Percentiles rank a stretch among this genome's conserved stretches.
Conservation (phyloP, 176 grass and related monocot genomes). For the Zizania latifolia region DNA sequence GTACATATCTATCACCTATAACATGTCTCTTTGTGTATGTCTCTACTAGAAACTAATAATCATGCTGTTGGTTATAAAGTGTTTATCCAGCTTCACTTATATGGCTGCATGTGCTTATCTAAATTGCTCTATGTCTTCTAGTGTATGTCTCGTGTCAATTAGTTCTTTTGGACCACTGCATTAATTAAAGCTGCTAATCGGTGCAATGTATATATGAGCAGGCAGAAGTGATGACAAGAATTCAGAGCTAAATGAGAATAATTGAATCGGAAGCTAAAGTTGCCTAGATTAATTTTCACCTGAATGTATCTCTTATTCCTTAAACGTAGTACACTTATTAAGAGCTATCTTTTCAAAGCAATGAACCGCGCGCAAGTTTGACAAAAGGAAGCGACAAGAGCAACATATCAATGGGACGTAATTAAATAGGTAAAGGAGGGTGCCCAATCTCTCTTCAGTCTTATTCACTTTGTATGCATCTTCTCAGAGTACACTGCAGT, state of each 20-base stretch:
- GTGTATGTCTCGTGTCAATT: conserved; percentile 28
- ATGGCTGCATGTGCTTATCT: conserved; percentile 21
- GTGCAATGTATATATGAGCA: conserved; percentile 14
- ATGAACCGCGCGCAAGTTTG: conserved; percentile 1
- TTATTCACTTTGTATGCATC: background rate
- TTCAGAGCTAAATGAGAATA: background rate
- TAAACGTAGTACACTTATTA: too few relatives aligned
- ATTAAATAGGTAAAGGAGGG: conserved; percentile 11
- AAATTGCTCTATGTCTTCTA: conserved; percentile 14
- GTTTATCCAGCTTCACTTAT: conserved; percentile 23
- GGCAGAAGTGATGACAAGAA: background rate
- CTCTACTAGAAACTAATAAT: conserved; percentile 12
- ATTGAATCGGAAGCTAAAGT: conserved; percentile 10
- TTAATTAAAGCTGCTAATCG: background rate
- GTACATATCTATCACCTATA: background rate
- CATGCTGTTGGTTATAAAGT: conserved; percentile 26
- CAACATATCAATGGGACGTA: background rate
- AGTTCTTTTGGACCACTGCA: conserved; percentile 38
- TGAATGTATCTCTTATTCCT: background rate
- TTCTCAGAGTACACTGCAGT: background rate
- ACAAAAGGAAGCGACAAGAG: conserved; percentile 35
- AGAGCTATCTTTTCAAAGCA: too few relatives aligned
- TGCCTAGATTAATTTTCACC: background rate
- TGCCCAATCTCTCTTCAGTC: background rate
- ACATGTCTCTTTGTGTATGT: conserved; percentile 24